Evolutionary conservation across 1,139 yeast genomes (phyloP).

Genomic region (Zygotorulaspora mrakii): DNA sequence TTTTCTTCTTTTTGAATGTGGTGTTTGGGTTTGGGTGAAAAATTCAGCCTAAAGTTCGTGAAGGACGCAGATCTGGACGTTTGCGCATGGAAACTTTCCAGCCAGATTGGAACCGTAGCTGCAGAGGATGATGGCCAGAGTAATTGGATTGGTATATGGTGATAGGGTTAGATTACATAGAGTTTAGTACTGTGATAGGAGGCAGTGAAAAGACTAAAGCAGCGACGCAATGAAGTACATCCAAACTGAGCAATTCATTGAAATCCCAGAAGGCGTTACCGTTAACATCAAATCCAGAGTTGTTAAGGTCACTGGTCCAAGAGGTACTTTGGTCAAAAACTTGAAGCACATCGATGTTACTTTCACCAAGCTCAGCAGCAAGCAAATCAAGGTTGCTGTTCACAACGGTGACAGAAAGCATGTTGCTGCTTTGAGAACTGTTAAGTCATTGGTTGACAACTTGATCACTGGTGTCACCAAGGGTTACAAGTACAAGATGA

Average conservation of each 20-base stretch:
- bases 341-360: constrained; percentile 94
- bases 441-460: constrained; percentile 91
- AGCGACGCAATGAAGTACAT: constrained; percentile 72
- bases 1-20: not conserved
- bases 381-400: constrained; percentile 80
- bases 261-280: constrained; percentile 91
- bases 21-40: constrained; percentile 6
- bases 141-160: not conserved
- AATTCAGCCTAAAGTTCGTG: no score
- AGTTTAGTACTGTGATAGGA: not conserved
- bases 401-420: constrained; percentile 99
- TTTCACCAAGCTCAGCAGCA: constrained; percentile 70
- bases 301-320: constrained; percentile 94
- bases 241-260: constrained; percentile 89
- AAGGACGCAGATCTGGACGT: no score
- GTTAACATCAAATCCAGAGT: constrained; percentile 89
- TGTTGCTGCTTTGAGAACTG: constrained; percentile 99
- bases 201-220: constrained; percentile 3
- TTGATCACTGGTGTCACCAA: constrained; percentile 97
- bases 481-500: constrained; percentile 99
- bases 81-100: constrained; percentile 1
- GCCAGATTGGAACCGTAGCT: not conserved
- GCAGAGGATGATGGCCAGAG: not conserved
- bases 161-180: not conserved
- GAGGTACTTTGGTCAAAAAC: constrained; percentile 91